Evolutionary conservation across 2,329 filamentous ascomycete genomes (phyloP), one percentile per base, ranked within the genome.

Genomic region (Ustulina deusta): DNA sequence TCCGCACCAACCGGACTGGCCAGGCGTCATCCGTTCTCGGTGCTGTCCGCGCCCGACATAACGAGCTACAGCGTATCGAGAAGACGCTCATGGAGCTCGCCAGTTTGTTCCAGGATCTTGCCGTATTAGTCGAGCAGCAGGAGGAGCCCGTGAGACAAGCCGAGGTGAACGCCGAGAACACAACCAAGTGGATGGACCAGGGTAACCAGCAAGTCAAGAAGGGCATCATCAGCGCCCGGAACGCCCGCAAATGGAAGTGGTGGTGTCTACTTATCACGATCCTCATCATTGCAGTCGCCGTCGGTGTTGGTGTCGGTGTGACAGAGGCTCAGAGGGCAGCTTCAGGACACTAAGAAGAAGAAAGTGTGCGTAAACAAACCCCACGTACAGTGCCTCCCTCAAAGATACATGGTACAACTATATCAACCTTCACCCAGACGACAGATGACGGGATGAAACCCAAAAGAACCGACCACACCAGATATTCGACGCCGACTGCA

Each of bases 41-140:
- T 71, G 91, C 91, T 70, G 93, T 95, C 44, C 91, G 91, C 72
- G 92, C 91, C 42, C 91, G 93, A 63, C 93, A 95, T 84, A 93
- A 92, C 77, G 93, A 95, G 81, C 90, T 95, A 71, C 88, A 93
- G 81, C 89, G 88, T 79, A 95, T 96, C 73, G 92, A 95, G 80
- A 85, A 87, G 77, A 93, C 91, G 6, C 85, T 95, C 71, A 82
- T 83, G 40, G 91, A 95, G 78, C 86, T 95, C 48, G 85, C 88
- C 29, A 78, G 85, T 55, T 85, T 95, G 74, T 94, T 93, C 83
- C 84, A 90, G 72, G 89, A 94, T 75, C 88, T 96, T 69, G 91
- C 91, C 66, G 88, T 91, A 73, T 84, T 91, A 68, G 89, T 95
- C 66, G 87, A 93, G 73, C 85, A 90, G 74, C 92, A 95, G 77